Evolutionary conservation across 148 eudicot species (phyloP), one percentile per base, ranked within the genome.

Genomic region (Cornus florida): DNA sequence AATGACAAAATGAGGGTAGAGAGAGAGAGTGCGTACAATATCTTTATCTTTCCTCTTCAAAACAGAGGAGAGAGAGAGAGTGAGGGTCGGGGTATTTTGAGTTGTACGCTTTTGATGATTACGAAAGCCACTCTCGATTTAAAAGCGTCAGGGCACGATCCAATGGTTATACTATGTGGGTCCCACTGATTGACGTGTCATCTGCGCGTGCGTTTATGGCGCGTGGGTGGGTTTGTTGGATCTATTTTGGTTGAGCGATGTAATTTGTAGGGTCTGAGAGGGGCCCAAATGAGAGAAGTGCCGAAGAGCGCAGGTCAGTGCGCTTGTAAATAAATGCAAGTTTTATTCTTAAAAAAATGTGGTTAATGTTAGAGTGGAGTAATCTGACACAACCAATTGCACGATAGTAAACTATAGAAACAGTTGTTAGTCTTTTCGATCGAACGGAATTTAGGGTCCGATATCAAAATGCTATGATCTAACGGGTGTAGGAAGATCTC

Each of bases 211-310:
- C 13, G 11, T 75, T 14, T 20, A 35, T 56, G 75, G 82, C 33
- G 84, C 81, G 81, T 74, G 78, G 70, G 0, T 3, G 20, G 53
- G 4, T 41, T 11, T 56, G 4, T 17, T 28, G 48, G 14, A 50
- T 71, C 38, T 46, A 60, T 46, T 78, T 50, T 74, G 68, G 85
- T 83, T 83, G 85, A 70, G 85, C 79, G 82, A 78, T 74, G 82
- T 76, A 62, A 71, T 74, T 79, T 57, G 79, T 69, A 75, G 70
- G 79, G 72, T 24, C 3, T 3, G 4, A 0, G 75, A 32, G 71
- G 77, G 85, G 81, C 78, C 75, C 2, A 28, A 57, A 11, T 57
- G 64, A 57, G 64, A 46, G 35, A 48, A 48, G 53, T 11, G 53
- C 38, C 38, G 53, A 23, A 79, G 85, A 78, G 82, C 79, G 77